Base-by-base conservation (phyloP, 768 basidiomycete genomes). In the Phallus indusiatus region DNA sequence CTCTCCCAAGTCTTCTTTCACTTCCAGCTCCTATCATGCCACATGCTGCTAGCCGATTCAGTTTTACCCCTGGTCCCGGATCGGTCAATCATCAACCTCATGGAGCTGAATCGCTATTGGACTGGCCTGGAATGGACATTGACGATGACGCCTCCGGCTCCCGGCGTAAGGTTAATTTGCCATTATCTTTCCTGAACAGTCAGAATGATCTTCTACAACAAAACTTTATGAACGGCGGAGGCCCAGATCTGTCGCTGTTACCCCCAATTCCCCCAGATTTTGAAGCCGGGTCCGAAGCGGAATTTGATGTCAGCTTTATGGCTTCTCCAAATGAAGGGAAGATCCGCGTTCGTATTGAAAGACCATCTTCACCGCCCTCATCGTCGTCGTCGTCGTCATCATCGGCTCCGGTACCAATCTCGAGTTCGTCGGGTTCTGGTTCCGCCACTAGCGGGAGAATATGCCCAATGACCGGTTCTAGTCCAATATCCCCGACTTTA, bases 1-100 rank as follows among this genome's bases (percentile, higher is more conserved):
- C 86, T 1, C 78, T 90, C 24, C 88, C 88, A 16, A 81, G 83
- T 20, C 77, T 90, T 48, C 78, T 90, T 55, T 84, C 87, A 20
- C 75, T 87, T 73, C 79, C 84, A 53, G 72, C 81, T 62, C 65
- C 67, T 2, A 47, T 63, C 14, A 49, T 34, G 11, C 62, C 36
- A 49, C 53, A 49, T 33, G 60, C 8, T 18, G 18, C 51, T 11
- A 49, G 47, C n/a, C 60, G 46, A 14, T 33, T 21, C 53, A 56
- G 50, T 49, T 53, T 53, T 46, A n/a, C 14, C 11, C 17, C 48
- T 35, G 56, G 56, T 34, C 18, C 56, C 20, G 47, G 56, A 22
- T 18, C 47, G 24, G 28, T 42, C 18, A 42, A 48, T 22, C 54
- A 55, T 17, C 47, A 36, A 7, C 16, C 37, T 34, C 18, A 24